phyloP scores from a whole-genome alignment of 2,329 filamentous ascomycete genomes.

The Fonsecaea pedrosoi region DNA sequence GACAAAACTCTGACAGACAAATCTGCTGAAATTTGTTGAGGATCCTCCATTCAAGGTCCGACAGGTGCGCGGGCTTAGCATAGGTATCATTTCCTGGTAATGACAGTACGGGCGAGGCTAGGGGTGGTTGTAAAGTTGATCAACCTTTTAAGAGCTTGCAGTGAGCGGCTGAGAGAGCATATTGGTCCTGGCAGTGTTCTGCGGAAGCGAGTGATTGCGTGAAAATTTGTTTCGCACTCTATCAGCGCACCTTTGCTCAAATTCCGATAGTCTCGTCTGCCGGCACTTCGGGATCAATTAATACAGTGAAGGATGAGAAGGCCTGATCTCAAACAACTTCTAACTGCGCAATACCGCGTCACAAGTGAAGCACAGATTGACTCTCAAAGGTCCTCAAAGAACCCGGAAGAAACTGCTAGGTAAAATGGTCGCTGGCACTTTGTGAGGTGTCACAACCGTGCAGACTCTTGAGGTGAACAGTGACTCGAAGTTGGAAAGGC shows the following conservation, averaged over 20 bases:
- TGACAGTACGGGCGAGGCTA: not conserved
- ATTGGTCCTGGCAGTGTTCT: not conserved
- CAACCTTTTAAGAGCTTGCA: not conserved
- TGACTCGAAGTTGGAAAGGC: not conserved
- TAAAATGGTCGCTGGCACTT: not conserved
- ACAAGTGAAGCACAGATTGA: not conserved
- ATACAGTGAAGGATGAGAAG: not conserved
- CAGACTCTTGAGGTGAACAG: not conserved
- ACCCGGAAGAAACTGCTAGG: not conserved
- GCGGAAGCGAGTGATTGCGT: not conserved
- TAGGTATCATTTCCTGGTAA: not conserved
- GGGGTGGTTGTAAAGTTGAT: not conserved
- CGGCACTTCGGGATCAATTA: not conserved
- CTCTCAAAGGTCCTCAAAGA: not conserved
- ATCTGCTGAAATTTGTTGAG: conserved; percentile 1
- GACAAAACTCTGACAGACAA: not conserved
- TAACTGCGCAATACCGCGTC: not conserved
- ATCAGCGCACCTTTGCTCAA: not conserved
- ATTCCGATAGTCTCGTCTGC: not conserved
- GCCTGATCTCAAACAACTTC: not conserved
- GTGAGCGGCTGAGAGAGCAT: not conserved
- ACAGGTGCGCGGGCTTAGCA: not conserved
- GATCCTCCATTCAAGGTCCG: not conserved
- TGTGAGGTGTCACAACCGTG: not conserved
- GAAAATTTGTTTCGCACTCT: not conserved